Percentiles rank a stretch among this genome's conserved stretches.
These are phyloP conservation scores for Thielaviopsis euricoi DNA, from an alignment of 2,329 filamentous ascomycete species.

Conservation along the genomic window DNA sequence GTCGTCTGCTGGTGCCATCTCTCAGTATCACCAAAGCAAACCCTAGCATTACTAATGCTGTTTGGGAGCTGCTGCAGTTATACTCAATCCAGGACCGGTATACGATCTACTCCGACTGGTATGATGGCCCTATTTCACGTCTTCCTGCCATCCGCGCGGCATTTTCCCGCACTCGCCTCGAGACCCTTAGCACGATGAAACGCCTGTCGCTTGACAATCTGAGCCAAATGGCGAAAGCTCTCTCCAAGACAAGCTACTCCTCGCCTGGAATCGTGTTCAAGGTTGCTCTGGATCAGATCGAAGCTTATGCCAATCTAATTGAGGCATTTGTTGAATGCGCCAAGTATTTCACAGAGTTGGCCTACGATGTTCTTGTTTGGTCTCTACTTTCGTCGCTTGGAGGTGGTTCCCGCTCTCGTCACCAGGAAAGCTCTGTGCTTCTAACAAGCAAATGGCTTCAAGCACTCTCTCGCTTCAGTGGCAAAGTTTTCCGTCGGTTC, in stretches of 20 bases:
- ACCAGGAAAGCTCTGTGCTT: constrained; percentile 43
- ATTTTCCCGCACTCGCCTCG: constrained; percentile 58
- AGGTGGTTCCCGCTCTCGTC: constrained; percentile 45
- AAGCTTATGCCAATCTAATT: constrained; percentile 88
- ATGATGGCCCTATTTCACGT: constrained; percentile 59
- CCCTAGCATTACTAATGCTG: constrained; percentile 65
- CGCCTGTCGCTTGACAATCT: constrained; percentile 79
- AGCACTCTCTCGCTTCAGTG: constrained; percentile 78
- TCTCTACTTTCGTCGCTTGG: constrained; percentile 61
- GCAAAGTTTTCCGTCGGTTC: constrained; percentile 77
- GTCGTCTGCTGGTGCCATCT: constrained; percentile 70
- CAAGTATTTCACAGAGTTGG: constrained; percentile 81
- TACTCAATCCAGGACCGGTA: constrained; percentile 68
- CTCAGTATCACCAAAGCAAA: constrained; percentile 78
- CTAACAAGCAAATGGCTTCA: constrained; percentile 86
- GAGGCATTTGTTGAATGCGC: constrained; percentile 90
- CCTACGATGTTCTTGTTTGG: constrained; percentile 89
- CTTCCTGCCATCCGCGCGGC: constrained; percentile 61
- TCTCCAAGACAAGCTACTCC: constrained; percentile 84
- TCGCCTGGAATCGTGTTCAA: constrained; percentile 85
- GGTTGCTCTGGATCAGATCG: constrained; percentile 76
- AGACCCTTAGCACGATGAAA: constrained; percentile 77
- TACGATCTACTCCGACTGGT: constrained; percentile 88
- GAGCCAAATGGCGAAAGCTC: constrained; percentile 65
- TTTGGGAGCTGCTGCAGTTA: constrained; percentile 66